A percentile compares a stretch with the other conserved stretches of the same genome.
Conservation (phyloP, 139 green algal species). For the Chlorella sp. region DNA sequence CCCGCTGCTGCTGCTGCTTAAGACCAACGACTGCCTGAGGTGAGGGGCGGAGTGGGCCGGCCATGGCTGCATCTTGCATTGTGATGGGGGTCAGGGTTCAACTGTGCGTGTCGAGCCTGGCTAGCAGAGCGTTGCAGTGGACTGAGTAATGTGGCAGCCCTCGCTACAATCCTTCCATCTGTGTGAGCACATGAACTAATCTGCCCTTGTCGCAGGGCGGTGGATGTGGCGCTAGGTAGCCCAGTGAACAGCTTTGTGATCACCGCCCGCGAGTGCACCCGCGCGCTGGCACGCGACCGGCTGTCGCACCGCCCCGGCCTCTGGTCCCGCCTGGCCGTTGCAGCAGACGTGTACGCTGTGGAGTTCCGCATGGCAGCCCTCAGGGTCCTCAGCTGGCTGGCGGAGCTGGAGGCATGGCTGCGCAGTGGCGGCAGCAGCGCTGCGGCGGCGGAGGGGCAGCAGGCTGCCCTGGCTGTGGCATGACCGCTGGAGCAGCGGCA, state of each 20-base stretch:
- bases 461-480: background rate
- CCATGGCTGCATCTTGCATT: no score
- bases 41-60: background rate
- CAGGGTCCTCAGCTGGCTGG: slow-evolving; percentile 36
- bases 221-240: slow-evolving; percentile 18
- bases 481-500: no score
- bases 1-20: slow-evolving; percentile 93
- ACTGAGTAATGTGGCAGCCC: no score
- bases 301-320: slow-evolving; percentile 26
- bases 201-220: slow-evolving; percentile 43
- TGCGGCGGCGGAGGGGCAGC: background rate
- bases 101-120: no score
- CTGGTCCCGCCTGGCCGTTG: slow-evolving; percentile 7
- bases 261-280: slow-evolving; percentile 83
- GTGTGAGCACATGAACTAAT: no score
- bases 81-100: no score
- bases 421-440: background rate
- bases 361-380: slow-evolving; percentile 55
- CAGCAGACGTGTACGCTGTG: slow-evolving; percentile 26
- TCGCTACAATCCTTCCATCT: background rate
- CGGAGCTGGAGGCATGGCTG: slow-evolving; percentile 22
- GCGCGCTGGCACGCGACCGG: slow-evolving; percentile 70
- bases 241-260: slow-evolving; percentile 89
- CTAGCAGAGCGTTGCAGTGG: no score
- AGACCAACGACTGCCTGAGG: slow-evolving; percentile 96